Percentiles rank a stretch among this genome's conserved stretches.
Evolutionary conservation across 768 basidiomycete genomes (phyloP).

Genomic region (Lactarius pseudohatsudake): DNA sequence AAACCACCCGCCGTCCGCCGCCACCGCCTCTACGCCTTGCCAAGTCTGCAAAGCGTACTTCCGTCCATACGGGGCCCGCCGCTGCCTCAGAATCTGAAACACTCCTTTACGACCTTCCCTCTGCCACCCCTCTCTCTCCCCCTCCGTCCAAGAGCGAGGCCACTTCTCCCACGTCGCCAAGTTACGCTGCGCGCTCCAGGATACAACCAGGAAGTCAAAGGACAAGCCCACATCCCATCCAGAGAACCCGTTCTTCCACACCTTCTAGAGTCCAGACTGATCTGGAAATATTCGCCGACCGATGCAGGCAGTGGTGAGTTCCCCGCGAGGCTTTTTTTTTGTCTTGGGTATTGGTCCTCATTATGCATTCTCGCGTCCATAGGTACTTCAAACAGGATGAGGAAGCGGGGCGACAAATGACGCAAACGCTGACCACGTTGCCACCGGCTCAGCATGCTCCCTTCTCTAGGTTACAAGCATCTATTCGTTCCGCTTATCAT

Average conservation of each 20-base stretch:
- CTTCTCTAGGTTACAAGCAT: conserved; percentile 83
- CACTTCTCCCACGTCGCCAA: conserved; percentile 25
- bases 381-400: conserved; percentile 89
- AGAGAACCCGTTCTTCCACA: conserved; percentile 64
- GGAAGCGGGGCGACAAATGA: conserved; percentile 74
- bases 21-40: conserved; percentile 30
- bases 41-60: conserved; percentile 20
- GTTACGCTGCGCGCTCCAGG: conserved; percentile 19
- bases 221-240: conserved; percentile 57
- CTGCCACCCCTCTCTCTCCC: conserved; percentile 25
- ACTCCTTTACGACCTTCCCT: conserved; percentile 32
- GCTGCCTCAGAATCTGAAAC: conserved; percentile 25
- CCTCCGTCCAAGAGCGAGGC: conserved; percentile 1
- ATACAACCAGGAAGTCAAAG: conserved; percentile 35
- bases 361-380: conserved; percentile 7
- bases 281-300: conserved; percentile 73
- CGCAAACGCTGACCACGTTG: conserved; percentile 75
- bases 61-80: conserved; percentile 5
- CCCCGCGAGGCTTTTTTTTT: background rate
- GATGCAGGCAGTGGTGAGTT: conserved; percentile 74
- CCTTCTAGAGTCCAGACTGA: conserved; percentile 67
- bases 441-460: conserved; percentile 84
- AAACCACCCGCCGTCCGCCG: conserved; percentile 28
- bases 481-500: conserved; percentile 83
- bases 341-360: background rate